Conservation (phyloP, 148 eudicot species). For the Oxyria digyna region DNA sequence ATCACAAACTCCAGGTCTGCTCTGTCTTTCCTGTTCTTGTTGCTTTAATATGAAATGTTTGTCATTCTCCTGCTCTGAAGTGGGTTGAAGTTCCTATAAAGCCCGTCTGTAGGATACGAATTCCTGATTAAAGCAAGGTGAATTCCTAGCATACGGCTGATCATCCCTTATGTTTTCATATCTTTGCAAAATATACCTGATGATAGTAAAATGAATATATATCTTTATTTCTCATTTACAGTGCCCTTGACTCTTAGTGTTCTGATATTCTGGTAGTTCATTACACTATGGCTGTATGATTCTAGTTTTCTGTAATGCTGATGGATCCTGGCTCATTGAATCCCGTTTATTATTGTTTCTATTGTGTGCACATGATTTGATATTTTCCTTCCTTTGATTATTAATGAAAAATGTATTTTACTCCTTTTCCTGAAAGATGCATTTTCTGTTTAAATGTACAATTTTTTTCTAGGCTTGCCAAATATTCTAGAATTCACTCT, state of each 20-base stretch:
- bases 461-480: background rate
- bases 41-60: background rate
- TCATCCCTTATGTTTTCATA: background rate
- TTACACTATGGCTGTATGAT: background rate
- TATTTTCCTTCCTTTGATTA: background rate
- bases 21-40: background rate
- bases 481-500: background rate
- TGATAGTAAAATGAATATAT: background rate
- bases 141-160: background rate
- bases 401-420: background rate
- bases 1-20: constrained; percentile 91
- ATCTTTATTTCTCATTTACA: background rate
- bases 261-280: background rate
- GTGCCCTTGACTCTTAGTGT: background rate
- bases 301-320: background rate
- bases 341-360: background rate
- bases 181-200: background rate
- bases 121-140: background rate
- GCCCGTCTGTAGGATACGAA: background rate
- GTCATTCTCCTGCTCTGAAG: background rate
- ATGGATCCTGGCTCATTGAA: background rate
- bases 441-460: background rate
- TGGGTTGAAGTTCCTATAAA: background rate
- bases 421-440: background rate
- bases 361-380: background rate